Percentiles rank a stretch among this genome's conserved stretches.
These are phyloP conservation scores for Melanopsichium pennsylvanicum DNA, from an alignment of 1,284 basidiomycete genomes.

Conservation along the genomic window DNA sequence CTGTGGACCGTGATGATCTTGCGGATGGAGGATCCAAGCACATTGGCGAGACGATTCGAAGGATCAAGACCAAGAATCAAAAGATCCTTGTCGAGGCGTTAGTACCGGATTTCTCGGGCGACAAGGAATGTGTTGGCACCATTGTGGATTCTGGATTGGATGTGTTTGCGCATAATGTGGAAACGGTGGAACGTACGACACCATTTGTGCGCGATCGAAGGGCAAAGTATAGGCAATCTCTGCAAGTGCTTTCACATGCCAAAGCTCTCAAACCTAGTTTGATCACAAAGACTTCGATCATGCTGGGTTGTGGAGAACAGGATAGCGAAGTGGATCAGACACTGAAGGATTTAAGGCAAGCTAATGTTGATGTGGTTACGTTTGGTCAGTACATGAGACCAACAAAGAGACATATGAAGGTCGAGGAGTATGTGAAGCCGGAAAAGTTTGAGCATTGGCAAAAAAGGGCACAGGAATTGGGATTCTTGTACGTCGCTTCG, in stretches of 20 bases:
- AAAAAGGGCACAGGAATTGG: conserved; percentile 85
- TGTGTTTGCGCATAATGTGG: conserved; percentile 97
- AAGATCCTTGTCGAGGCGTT: conserved; percentile 95
- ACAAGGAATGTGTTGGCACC: conserved; percentile 76
- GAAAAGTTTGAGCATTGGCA: conserved; percentile 93
- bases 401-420: conserved; percentile 99
- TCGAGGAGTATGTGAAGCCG: conserved; percentile 92
- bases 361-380: conserved; percentile 94
- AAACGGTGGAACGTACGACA: conserved; percentile 91
- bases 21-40: conserved; percentile 90
- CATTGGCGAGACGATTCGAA: conserved; percentile 91
- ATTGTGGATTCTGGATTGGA: conserved; percentile 93
- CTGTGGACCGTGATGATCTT: conserved; percentile 95
- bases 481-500: conserved; percentile 96
- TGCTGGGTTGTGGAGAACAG: conserved; percentile 95
- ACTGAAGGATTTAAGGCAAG: conserved; percentile 83
- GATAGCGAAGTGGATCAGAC: conserved; percentile 84
- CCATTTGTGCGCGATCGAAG: conserved; percentile 94
- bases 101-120: conserved; percentile 91
- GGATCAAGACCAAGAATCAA: conserved; percentile 93
- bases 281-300: conserved; percentile 97
- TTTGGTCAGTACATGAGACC: conserved; percentile 99
- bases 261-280: conserved; percentile 74
- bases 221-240: conserved; percentile 88
- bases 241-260: conserved; percentile 79